phyloP scores from a whole-genome alignment of 345 rosid species.

The Gynandropsis gynandra region DNA sequence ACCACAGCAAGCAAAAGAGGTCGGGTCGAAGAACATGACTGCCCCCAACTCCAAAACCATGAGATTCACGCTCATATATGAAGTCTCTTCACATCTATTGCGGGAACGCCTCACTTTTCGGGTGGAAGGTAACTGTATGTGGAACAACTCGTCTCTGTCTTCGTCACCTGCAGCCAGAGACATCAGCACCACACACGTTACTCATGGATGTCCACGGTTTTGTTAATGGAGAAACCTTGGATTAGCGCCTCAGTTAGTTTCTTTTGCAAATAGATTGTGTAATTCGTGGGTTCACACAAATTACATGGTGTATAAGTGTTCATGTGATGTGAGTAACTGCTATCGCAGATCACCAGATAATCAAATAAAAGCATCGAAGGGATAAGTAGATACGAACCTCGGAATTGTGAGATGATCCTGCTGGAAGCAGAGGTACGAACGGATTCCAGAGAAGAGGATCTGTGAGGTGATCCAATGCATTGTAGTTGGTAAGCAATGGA shows the following conservation, averaged over 20 bases:
- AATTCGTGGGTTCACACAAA: too few species aligned
- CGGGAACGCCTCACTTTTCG: slow-evolving; percentile 19
- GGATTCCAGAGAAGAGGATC: slow-evolving; percentile 88
- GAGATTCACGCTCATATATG: too few species aligned
- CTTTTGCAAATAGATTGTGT: too few species aligned
- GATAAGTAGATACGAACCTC: slow-evolving; percentile 46
- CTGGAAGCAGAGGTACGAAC: slow-evolving; percentile 58
- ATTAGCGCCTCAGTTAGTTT: too few species aligned
- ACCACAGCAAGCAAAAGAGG: slow-evolving; percentile 3
- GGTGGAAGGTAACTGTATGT: slow-evolving; percentile 27
- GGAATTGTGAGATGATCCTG: slow-evolving; percentile 52
- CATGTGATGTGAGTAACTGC: too few species aligned
- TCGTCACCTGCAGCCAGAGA: slow-evolving; percentile 24
- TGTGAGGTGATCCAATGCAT: slow-evolving; percentile 53
- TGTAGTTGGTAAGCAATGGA: slow-evolving; percentile 80
- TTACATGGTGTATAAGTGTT: too few species aligned
- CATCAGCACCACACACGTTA: neutral
- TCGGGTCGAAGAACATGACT: too few species aligned
- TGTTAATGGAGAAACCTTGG: too few species aligned
- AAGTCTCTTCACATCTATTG: neutral
- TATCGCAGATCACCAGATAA: too few species aligned
- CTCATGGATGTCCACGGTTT: too few species aligned
- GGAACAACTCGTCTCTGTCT: slow-evolving; percentile 31
- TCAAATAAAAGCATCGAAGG: neutral
- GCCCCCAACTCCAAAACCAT: too few species aligned